These are phyloP conservation scores for Candida quercuum DNA, from an alignment of 805 yeast genomes.

Conservation along the genomic window DNA sequence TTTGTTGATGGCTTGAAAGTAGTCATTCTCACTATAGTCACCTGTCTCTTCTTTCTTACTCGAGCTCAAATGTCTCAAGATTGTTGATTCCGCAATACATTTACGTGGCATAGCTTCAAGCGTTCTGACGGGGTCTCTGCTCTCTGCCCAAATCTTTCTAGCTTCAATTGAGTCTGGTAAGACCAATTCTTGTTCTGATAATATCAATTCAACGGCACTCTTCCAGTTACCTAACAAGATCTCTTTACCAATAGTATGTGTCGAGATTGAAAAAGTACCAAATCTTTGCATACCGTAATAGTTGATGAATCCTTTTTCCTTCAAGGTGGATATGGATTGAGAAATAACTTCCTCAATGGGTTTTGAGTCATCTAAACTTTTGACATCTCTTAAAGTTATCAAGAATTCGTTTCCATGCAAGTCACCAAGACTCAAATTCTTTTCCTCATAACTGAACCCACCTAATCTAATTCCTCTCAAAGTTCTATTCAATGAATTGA, in stretches of 20 bases:
- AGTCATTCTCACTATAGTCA: conserved; percentile 46
- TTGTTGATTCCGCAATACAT: conserved; percentile 78
- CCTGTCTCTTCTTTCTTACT: conserved; percentile 43
- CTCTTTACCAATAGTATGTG: conserved; percentile 77
- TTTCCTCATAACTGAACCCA: conserved; percentile 62
- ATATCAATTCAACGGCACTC: conserved; percentile 68
- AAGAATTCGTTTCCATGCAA: conserved; percentile 84
- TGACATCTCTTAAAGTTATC: conserved; percentile 76
- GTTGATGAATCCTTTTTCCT: conserved; percentile 76
- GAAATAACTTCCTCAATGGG: conserved; percentile 42
- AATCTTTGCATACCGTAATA: conserved; percentile 98
- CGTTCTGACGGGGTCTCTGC: conserved; percentile 60
- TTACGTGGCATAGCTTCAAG: conserved; percentile 77
- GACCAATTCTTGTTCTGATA: conserved; percentile 82
- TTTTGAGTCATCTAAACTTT: conserved; percentile 27
- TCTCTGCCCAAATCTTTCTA: conserved; percentile 74
- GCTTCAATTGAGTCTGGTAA: conserved; percentile 81
- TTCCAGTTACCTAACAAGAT: conserved; percentile 74
- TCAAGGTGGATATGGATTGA: conserved; percentile 51
- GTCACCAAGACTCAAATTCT: conserved; percentile 70
- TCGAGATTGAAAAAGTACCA: conserved; percentile 91
- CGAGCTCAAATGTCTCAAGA: conserved; percentile 55
- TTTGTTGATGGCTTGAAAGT: conserved; percentile 75
- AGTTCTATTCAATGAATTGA: conserved; percentile 69
- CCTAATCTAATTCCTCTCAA: conserved; percentile 79